Percentiles rank a stretch among this genome's conserved stretches.
These are phyloP conservation scores for Scheffersomyces insectosa DNA, from an alignment of 1,139 yeast species.

Conservation along the genomic window DNA sequence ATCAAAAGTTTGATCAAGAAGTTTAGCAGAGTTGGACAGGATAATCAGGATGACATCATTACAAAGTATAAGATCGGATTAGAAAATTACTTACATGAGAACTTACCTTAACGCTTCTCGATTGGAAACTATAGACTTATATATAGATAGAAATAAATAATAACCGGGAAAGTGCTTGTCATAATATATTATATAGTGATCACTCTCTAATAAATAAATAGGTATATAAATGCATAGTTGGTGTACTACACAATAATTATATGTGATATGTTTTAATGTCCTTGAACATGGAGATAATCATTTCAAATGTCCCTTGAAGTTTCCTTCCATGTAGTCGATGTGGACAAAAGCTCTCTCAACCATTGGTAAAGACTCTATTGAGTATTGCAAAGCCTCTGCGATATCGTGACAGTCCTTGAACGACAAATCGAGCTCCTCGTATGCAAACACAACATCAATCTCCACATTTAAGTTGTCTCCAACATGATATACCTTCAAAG, in stretches of 20 bases:
- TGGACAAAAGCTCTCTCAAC: conserved; percentile 85
- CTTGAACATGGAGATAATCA: conserved; percentile 6
- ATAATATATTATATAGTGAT: neutral
- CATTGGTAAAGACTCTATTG: conserved; percentile 72
- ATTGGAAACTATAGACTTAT: too few species aligned
- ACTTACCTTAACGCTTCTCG: conserved; percentile 2
- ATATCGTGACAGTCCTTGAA: conserved; percentile 75
- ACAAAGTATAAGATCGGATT: conserved; percentile 31
- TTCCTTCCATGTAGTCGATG: conserved; percentile 65
- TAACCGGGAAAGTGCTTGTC: too few species aligned
- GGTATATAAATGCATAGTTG: neutral
- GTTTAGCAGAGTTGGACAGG: conserved; percentile 30
- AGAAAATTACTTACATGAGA: conserved; percentile 13
- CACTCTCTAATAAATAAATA: neutral
- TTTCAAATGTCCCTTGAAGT: conserved; percentile 50
- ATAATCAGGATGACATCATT: conserved; percentile 29
- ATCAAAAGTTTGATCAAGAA: conserved; percentile 28
- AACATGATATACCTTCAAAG: conserved; percentile 72
- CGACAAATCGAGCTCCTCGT: conserved; percentile 41
- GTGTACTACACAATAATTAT: neutral
- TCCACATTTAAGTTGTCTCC: conserved; percentile 79
- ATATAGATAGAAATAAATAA: too few species aligned
- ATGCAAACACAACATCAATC: conserved; percentile 67
- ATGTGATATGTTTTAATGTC: too few species aligned
- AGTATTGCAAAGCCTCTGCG: conserved; percentile 80